Base-by-base conservation (phyloP, 2,329 filamentous ascomycete species). In the Huntiella bhutanensis region DNA sequence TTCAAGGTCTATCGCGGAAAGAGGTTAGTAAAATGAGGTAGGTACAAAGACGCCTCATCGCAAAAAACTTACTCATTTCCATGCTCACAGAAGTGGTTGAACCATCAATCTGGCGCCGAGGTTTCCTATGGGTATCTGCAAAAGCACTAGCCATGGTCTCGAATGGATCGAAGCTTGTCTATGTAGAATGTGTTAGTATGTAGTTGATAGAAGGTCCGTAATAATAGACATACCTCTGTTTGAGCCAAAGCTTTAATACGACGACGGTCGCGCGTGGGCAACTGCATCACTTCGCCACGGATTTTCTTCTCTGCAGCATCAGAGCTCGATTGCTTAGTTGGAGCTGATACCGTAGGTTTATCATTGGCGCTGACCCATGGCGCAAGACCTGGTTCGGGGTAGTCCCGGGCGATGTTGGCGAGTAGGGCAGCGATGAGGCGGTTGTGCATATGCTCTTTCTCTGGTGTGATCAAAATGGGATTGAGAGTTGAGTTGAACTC, bases 341-440 rank as follows among this genome's bases (percentile, higher is more conserved):
- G 70, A 32, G 69, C 62, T 37, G 65, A 66, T 8, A 70, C 62
- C 13, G 69, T 61, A 13, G 75, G 75, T 55, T 81, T 81, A 54
- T 81, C 77, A 55, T 80, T 79, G 46, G 77, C 75, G 58, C 75
- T 80, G 57, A 81, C 77, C 77, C 77, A 82, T 51, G 74, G 73
- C 41, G 77, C 77, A 55, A 78, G 69, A 54, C 76, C 76, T 57
- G 68, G 68, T 52, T 80, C 77, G 49, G 77, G 77, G 65, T 78
- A 73, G 57, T 81, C 77, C 49, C 77, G 65, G 33, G 75, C 80
- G 50, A 80, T 71, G 67, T 82, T 82, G 55, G 70, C 75, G 58
- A 77, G 77, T 54, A 81, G 74, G 47, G 73, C 75, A 48, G 75
- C 67, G 51, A 81, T 63, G 44, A 82, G 70, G 59, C 79, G 75